Percentiles rank a stretch among this genome's conserved stretches.
Evolutionary conservation across 176 grass and related monocot genomes (phyloP).

Genomic region (Cocos nucifera): DNA sequence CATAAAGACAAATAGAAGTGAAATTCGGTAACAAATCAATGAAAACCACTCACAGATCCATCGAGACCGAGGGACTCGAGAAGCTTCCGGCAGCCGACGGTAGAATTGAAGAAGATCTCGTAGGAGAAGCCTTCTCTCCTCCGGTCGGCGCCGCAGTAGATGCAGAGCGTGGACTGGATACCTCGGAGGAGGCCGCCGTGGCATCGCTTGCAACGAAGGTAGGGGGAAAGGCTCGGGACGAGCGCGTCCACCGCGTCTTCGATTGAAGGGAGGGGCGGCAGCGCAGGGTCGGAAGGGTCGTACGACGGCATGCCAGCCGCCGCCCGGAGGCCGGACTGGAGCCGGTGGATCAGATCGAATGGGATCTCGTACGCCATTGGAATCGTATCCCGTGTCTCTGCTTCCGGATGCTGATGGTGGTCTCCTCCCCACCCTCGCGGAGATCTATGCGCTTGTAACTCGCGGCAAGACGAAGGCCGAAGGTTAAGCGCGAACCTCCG

Average conservation of each 20-base stretch:
- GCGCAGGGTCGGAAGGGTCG: background rate
- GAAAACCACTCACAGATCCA: slow-evolving; percentile 54
- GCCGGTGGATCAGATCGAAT: slow-evolving; percentile 43
- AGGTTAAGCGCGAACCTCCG: too few relatives aligned
- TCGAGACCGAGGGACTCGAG: slow-evolving; percentile 49
- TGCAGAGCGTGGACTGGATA: slow-evolving; percentile 28
- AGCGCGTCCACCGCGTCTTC: slow-evolving; percentile 39
- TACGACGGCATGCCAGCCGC: background rate
- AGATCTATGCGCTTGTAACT: too few relatives aligned
- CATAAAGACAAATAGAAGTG: background rate
- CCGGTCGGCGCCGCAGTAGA: slow-evolving; percentile 43
- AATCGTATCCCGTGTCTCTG: too few relatives aligned
- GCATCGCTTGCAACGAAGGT: slow-evolving; percentile 40
- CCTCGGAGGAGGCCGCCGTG: slow-evolving; percentile 43
- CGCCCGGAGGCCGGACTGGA: slow-evolving; percentile 43
- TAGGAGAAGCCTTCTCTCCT: slow-evolving; percentile 15
- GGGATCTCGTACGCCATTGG: slow-evolving; percentile 27
- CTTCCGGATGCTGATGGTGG: too few relatives aligned
- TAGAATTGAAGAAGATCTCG: slow-evolving; percentile 36
- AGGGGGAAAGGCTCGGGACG: slow-evolving; percentile 13
- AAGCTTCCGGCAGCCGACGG: slow-evolving; percentile 36
- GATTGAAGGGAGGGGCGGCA: slow-evolving; percentile 27
- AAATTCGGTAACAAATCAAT: background rate
- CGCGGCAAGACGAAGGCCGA: too few relatives aligned
- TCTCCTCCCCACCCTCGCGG: too few relatives aligned